Percentiles rank a stretch among this genome's conserved stretches.
These are phyloP conservation scores for Colletotrichum sojae DNA, from an alignment of 2,329 filamentous ascomycete species.

Conservation along the genomic window DNA sequence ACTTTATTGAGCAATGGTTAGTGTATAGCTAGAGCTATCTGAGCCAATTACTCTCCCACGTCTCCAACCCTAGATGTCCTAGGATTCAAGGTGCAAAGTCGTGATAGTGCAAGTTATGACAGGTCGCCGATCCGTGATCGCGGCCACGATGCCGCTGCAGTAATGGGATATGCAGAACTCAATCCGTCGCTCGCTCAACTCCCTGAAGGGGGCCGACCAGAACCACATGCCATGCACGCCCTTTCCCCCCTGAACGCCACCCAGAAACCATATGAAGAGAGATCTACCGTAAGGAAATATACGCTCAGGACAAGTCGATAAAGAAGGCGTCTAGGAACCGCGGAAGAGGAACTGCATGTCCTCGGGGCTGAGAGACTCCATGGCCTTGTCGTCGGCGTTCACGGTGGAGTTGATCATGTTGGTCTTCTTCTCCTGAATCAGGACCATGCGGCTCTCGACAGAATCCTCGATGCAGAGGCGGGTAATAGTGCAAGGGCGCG, in stretches of 20 bases:
- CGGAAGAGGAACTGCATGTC: slow-evolving; percentile 98
- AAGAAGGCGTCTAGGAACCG: slow-evolving; percentile 57
- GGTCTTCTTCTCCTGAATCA: slow-evolving; percentile 98
- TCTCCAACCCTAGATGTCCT: background rate
- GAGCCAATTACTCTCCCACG: slow-evolving; percentile 1
- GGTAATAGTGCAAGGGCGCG: slow-evolving; percentile 92
- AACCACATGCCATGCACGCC: slow-evolving; percentile 4
- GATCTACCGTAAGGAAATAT: background rate
- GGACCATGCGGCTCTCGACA: slow-evolving; percentile 94
- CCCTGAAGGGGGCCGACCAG: background rate
- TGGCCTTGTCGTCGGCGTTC: slow-evolving; percentile 90
- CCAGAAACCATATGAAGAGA: background rate
- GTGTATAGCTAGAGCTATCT: background rate
- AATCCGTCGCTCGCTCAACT: slow-evolving; percentile 22
- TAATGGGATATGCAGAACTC: slow-evolving; percentile 23
- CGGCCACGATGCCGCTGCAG: slow-evolving; percentile 9
- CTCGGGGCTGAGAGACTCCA: slow-evolving; percentile 90
- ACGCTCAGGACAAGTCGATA: background rate
- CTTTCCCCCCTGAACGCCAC: slow-evolving; percentile 23
- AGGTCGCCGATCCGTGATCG: slow-evolving; percentile 5
- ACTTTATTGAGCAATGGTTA: slow-evolving; percentile 13
- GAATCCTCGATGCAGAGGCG: slow-evolving; percentile 97
- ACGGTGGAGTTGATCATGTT: slow-evolving; percentile 98
- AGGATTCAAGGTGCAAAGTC: background rate
- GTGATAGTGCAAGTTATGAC: background rate